Base-by-base conservation (phyloP, 306 rosid genomes). In the Crataegus laevigata region DNA sequence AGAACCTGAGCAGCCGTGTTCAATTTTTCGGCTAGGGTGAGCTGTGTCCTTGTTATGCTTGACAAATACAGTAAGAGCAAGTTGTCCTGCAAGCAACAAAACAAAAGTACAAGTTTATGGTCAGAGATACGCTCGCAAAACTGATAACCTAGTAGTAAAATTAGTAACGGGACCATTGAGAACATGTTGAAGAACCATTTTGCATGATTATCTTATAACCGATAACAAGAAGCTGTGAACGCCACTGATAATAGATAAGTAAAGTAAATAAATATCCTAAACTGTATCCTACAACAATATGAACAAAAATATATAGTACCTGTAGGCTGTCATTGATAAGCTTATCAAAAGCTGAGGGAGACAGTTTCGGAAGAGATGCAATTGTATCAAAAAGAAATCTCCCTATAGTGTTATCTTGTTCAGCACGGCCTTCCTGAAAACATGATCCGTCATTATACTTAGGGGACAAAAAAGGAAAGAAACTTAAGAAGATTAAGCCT, bases 1-100 rank as follows among this genome's bases (percentile, higher is more conserved):
- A 94, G 90, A 80, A 91, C 81, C 83, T 94, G 97, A 38, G 98
- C 98, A 54, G 98, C 97, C 1, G 98, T 91, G 87, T 91, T 94
- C 90, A 94, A 81, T 80, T 91, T 94, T 73, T 93, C 98, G 4
- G 97, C 98, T 76, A 91, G 79, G 84, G 90, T 75, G 60, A 93
- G 89, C 77, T 89, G 92, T 64, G 98, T 91, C 83, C 98, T 85
- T 54, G 98, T 90, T 81, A 93, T 89, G 81, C 97, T 93, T 26
- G 98, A 91, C 75, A 93, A 82, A 82, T 93, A 93, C 55, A 93
- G 80, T 87, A 87, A 81, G 69, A 93, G 89, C 96, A 93, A 75
- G 74, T 91, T 87, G 82, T 93, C 98, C 98, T 93, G 88, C 36
- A 81, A 64, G 3, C 19, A 7, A 61, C 13, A 30, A 51, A 5